These are phyloP conservation scores for Citrus inodora DNA, from an alignment of 345 rosid species.

Conservation along the genomic window DNA sequence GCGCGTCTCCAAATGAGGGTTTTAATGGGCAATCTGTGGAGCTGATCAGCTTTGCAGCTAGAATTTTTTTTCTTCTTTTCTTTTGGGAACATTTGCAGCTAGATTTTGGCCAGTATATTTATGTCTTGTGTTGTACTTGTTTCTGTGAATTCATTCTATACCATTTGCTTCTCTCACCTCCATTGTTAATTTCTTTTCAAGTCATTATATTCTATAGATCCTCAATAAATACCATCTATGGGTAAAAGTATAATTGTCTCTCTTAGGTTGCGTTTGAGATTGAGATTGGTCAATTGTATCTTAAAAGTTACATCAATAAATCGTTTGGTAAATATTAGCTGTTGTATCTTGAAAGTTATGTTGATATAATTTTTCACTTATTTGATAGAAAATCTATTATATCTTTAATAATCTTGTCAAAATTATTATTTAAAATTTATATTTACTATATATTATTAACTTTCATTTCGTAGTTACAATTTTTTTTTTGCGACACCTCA, in stretches of 20 bases:
- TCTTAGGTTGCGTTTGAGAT: accelerated
- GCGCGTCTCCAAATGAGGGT: background rate
- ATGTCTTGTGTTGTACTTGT: slow-evolving; percentile 12
- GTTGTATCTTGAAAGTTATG: accelerated
- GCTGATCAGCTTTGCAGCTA: slow-evolving; percentile 3
- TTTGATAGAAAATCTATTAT: too few species aligned
- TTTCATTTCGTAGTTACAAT: too few species aligned
- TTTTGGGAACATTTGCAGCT: too few species aligned
- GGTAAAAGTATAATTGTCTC: background rate
- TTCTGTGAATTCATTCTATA: background rate
- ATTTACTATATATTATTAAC: too few species aligned
- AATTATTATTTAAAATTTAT: too few species aligned
- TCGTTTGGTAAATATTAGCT: accelerated
- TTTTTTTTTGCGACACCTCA: too few species aligned
- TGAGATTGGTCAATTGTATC: accelerated
- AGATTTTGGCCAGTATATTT: background rate
- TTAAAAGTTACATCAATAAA: too few species aligned
- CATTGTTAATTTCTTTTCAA: background rate
- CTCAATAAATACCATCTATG: background rate
- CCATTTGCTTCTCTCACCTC: background rate
- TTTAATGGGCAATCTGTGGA: background rate
- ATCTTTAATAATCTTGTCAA: too few species aligned
- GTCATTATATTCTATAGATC: background rate
- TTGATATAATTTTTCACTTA: too few species aligned
- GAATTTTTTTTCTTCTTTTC: too few species aligned